Percentiles rank a stretch among this genome's conserved stretches.
Evolutionary conservation across 352 stramenopile species (phyloP).

Genomic region (Elongisporangium undulatum): DNA sequence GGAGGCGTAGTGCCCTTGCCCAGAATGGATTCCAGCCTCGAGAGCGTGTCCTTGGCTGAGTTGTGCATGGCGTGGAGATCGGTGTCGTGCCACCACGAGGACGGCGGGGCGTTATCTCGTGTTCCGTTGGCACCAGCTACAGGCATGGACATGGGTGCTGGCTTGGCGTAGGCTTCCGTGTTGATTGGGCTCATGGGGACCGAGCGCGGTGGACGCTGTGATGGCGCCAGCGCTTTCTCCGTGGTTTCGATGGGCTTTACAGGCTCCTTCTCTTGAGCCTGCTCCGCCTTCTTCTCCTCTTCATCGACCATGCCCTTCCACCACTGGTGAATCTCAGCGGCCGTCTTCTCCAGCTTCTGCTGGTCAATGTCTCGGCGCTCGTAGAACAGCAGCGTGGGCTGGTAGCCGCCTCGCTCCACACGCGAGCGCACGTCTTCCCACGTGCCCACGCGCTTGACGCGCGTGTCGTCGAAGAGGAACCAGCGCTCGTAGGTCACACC

Average conservation of each 20-base stretch:
- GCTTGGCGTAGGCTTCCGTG: conserved; percentile 2
- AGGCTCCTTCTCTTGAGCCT: conserved; percentile 8
- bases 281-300: conserved; percentile 10
- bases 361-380: conserved; percentile 67
- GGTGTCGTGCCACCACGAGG: conserved; percentile 37
- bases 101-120: conserved; percentile 2
- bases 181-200: conserved; percentile 46
- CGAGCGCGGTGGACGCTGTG: conserved; percentile 4
- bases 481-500: conserved; percentile 49
- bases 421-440: conserved; percentile 70
- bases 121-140: neutral
- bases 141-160: conserved; percentile 23
- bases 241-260: neutral
- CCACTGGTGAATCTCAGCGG: conserved; percentile 69
- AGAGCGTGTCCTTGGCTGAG: conserved; percentile 60
- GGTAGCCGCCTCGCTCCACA: conserved; percentile 75
- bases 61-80: conserved; percentile 53
- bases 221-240: neutral
- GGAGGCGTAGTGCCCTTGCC: conserved; percentile 24
- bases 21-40: conserved; percentile 56
- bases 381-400: conserved; percentile 81
- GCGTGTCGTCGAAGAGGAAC: conserved; percentile 85
- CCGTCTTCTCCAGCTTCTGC: conserved; percentile 57
- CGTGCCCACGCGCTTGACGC: conserved; percentile 66
- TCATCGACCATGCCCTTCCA: conserved; percentile 53